Evolutionary conservation across 345 rosid species (phyloP).

Genomic region (Punica granatum): DNA sequence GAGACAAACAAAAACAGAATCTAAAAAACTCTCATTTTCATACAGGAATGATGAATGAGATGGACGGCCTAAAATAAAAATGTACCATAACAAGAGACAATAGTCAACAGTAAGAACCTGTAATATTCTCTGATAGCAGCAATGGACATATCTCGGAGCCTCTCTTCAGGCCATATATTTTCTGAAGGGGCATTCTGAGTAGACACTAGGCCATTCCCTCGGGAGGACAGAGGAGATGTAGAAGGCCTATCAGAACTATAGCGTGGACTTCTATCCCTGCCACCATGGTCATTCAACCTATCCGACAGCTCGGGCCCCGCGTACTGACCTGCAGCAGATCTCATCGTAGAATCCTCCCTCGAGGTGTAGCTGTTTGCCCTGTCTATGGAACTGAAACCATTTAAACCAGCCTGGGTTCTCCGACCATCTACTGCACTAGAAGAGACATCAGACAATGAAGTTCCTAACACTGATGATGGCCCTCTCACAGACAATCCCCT

Average conservation of each 20-base stretch:
- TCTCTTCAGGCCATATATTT: slow-evolving; percentile 51
- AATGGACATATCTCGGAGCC: slow-evolving; percentile 46
- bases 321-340: slow-evolving; percentile 46
- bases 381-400: slow-evolving; percentile 50
- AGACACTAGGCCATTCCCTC: slow-evolving; percentile 28
- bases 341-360: slow-evolving; percentile 39
- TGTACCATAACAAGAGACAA: not conserved
- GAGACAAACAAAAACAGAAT: not conserved
- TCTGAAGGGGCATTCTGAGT: slow-evolving; percentile 43
- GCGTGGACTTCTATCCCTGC: slow-evolving; percentile 45
- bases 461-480: slow-evolving; percentile 26
- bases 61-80: not conserved
- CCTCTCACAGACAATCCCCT: slow-evolving; percentile 84
- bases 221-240: slow-evolving; percentile 37
- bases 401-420: slow-evolving; percentile 43
- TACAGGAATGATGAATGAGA: slow-evolving; percentile 1
- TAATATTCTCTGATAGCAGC: slow-evolving; percentile 85
- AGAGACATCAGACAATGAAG: slow-evolving; percentile 39
- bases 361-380: slow-evolving; percentile 24
- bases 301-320: slow-evolving; percentile 38
- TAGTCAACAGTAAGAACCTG: slow-evolving; percentile 40
- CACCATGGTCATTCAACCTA: slow-evolving; percentile 35
- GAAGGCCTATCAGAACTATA: slow-evolving; percentile 43
- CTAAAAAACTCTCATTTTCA: not conserved
- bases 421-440: slow-evolving; percentile 43